These are phyloP conservation scores for Helotiales sp. DNA, from an alignment of 2,329 filamentous ascomycete species.

Conservation along the genomic window DNA sequence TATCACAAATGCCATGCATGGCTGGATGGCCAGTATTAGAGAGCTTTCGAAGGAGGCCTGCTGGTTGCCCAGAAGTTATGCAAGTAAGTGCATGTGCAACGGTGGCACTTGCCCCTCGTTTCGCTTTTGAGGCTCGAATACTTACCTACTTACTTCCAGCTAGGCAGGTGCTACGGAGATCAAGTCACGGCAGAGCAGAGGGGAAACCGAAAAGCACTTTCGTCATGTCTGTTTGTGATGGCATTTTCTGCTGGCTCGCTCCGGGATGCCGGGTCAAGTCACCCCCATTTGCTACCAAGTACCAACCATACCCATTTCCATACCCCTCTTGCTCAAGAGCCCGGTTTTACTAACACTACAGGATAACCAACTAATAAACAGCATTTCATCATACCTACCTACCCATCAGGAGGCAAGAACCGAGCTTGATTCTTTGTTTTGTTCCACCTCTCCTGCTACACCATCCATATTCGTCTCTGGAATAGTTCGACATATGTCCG, in stretches of 20 bases:
- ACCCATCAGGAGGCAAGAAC: neutral
- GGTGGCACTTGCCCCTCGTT: neutral
- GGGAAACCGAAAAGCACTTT: neutral
- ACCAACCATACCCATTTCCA: neutral
- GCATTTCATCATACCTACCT: conserved; percentile 6
- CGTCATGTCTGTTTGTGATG: neutral
- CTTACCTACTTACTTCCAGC: no score
- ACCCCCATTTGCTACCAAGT: neutral
- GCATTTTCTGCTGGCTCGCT: neutral
- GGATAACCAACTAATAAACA: neutral
- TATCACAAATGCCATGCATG: neutral
- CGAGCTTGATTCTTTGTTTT: neutral
- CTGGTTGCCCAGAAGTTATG: neutral
- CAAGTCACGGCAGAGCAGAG: neutral
- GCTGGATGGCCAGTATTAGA: neutral
- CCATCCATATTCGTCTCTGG: neutral
- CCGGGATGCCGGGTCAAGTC: neutral
- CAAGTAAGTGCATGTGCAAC: neutral
- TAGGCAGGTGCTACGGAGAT: no score
- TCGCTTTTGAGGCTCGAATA: neutral
- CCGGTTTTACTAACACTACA: neutral
- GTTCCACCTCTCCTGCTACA: neutral
- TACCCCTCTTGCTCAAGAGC: neutral
- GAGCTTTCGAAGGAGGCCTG: neutral
- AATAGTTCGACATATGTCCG: conserved; percentile 16